A percentile compares a stretch with the other conserved stretches of the same genome.
These are phyloP conservation scores for Penicillium nucicola DNA, from an alignment of 495 filamentous ascomycete genomes.

Conservation along the genomic window DNA sequence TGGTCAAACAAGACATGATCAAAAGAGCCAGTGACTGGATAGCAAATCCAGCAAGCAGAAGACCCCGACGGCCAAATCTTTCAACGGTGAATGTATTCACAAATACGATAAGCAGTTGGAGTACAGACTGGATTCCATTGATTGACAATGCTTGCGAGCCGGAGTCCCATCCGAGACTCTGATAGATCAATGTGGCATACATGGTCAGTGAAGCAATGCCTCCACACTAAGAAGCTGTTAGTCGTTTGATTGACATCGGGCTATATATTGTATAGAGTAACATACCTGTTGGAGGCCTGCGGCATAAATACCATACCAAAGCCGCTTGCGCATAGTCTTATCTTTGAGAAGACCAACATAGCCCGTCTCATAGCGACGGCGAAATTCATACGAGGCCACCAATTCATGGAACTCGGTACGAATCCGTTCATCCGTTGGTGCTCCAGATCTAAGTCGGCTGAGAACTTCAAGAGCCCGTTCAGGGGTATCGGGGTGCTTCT, in stretches of 20 bases:
- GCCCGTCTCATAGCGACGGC: slow-evolving; percentile 21
- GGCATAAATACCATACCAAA: slow-evolving; percentile 33
- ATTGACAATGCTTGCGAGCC: slow-evolving; percentile 33
- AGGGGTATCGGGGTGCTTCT: slow-evolving; percentile 33
- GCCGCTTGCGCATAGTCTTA: slow-evolving; percentile 32
- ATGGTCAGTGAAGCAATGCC: slow-evolving; percentile 23
- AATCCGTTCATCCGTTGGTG: slow-evolving; percentile 25
- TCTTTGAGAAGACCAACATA: slow-evolving; percentile 29
- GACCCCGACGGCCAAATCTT: slow-evolving; percentile 28
- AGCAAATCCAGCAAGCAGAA: slow-evolving; percentile 30
- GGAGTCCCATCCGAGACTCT: slow-evolving; percentile 33
- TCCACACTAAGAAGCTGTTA: slow-evolving; percentile 8
- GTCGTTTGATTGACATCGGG: background rate
- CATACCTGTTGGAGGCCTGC: slow-evolving; percentile 31
- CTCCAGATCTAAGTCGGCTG: slow-evolving; percentile 25
- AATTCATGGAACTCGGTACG: slow-evolving; percentile 35
- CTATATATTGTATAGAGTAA: background rate
- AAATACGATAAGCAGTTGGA: slow-evolving; percentile 34
- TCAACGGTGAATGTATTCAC: slow-evolving; percentile 41
- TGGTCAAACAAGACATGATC: slow-evolving; percentile 30
- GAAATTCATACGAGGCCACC: slow-evolving; percentile 31
- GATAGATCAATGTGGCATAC: slow-evolving; percentile 37
- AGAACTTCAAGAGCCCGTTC: slow-evolving; percentile 26
- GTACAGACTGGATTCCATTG: slow-evolving; percentile 34
- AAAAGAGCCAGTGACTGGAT: slow-evolving; percentile 31